Base-by-base conservation (phyloP, 192 early-diverging fungal genomes). In the Piromyces sp. region DNA sequence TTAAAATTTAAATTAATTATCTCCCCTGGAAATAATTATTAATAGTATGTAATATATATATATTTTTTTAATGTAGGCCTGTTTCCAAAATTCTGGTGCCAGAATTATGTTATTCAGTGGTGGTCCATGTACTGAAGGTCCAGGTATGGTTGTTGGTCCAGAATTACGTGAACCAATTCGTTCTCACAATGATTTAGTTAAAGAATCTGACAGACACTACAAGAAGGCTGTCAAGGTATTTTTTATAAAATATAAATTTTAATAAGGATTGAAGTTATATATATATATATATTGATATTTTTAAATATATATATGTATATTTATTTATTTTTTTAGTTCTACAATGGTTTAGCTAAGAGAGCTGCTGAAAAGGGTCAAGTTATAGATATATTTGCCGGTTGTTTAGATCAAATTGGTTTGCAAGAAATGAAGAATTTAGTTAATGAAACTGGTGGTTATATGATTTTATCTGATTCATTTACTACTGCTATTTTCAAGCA, bases 181-280 rank as follows among this genome's bases (percentile, higher is more conserved):
- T 82, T 95, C 96, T n/a, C 97, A 99, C 86, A 95, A 97, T 84
- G 97, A 99, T 82, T 93, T 99, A 81, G 96, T 98, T 82, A 97
- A 96, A 87, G 97, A 99, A 80, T 89, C 89, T 13, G 94, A 94
- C 78, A 93, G 94, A 83, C 92, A 99, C 86, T 95, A 93, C 84
- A 96, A 96, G 86, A 97, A 96, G 89, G 93, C 97, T 0, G 84
- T 89, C 79, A 98, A 98, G 87, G 93, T 92, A 87, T 51, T 40
- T 33, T 22, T 68, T 68, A n/a, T n/a, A n/a, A n/a, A n/a, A 51
- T 22, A 51, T 22, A 22, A 22, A 51, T 22, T 22, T 22, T 5
- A 22, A 22, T 2, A 51, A 3, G 3, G 1, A 51, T 22, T 51
- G 2, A 51, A 22, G 17, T 22, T 22, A 13, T 13, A 5, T 22